phyloP scores from a whole-genome alignment of 1,139 yeast species.

The Meyerozyma guilliermondii region DNA sequence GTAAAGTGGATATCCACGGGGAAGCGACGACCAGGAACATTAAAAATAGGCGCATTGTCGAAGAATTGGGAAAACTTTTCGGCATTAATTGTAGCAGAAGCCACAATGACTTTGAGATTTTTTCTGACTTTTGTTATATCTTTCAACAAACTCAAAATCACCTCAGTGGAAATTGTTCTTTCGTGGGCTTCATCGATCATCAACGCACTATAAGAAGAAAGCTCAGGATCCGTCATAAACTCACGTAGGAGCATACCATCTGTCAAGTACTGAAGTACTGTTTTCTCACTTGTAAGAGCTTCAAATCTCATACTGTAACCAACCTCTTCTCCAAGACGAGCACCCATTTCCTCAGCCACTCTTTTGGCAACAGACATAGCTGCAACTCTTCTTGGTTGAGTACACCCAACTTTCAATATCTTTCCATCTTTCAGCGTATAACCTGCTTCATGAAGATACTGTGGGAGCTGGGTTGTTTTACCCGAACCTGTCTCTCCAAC shows the following conservation, averaged over 20 bases:
- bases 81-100: constrained; percentile 95
- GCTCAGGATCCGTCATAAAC: constrained; percentile 68
- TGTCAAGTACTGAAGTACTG: constrained; percentile 80
- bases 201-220: constrained; percentile 66
- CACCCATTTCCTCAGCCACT: constrained; percentile 83
- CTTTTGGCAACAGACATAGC: constrained; percentile 91
- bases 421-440: constrained; percentile 42
- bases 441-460: constrained; percentile 80
- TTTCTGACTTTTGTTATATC: constrained; percentile 60
- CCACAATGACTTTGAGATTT: constrained; percentile 69
- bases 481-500: constrained; percentile 99
- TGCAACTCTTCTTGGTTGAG: constrained; percentile 95
- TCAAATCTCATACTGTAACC: constrained; percentile 90
- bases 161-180: constrained; percentile 87
- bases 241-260: constrained; percentile 93
- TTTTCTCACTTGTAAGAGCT: constrained; percentile 57
- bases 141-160: constrained; percentile 76
- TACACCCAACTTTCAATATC: constrained; percentile 65
- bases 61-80: constrained; percentile 77
- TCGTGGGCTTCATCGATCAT: constrained; percentile 99
- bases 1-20: constrained; percentile 89
- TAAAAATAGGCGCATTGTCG: constrained; percentile 77
- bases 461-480: constrained; percentile 93
- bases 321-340: constrained; percentile 67
- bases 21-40: constrained; percentile 83